phyloP scores from a whole-genome alignment of 805 yeast species.

The Yarrowia sp. region DNA sequence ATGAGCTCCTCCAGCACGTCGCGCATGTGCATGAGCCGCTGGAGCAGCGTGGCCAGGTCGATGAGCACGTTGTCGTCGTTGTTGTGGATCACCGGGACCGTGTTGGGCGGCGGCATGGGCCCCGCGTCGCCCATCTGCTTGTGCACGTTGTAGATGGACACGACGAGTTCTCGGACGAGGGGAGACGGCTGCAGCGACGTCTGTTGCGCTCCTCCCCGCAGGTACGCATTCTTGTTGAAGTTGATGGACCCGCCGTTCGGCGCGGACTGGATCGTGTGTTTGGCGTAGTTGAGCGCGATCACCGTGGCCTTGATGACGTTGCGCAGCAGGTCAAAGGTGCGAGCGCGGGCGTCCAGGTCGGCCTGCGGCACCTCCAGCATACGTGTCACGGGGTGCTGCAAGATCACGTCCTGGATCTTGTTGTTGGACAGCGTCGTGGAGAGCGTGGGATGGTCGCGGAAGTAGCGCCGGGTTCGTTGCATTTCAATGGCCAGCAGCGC shows the following conservation, averaged over 20 bases:
- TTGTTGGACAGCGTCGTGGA: conserved; percentile 33
- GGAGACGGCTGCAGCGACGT: not conserved
- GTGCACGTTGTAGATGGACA: conserved; percentile 14
- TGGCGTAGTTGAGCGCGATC: conserved; percentile 22
- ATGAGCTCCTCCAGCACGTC: conserved; percentile 35
- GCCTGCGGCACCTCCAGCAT: conserved; percentile 35
- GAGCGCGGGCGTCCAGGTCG: conserved; percentile 34
- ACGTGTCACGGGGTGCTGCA: conserved; percentile 36
- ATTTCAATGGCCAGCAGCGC: conserved; percentile 12
- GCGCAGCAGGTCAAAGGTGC: conserved; percentile 16
- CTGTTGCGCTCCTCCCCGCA: not conserved
- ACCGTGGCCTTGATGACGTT: conserved; percentile 25
- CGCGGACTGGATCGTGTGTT: conserved; percentile 8
- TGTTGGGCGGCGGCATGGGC: conserved; percentile 13
- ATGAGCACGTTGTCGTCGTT: not conserved
- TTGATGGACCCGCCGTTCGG: not conserved
- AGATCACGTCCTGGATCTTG: conserved; percentile 36
- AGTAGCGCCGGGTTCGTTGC: conserved; percentile 25
- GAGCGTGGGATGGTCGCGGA: conserved; percentile 20
- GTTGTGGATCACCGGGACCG: conserved; percentile 17
- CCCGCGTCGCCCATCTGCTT: conserved; percentile 2
- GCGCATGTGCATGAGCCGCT: conserved; percentile 12
- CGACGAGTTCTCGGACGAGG: conserved; percentile 4
- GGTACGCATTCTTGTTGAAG: conserved; percentile 9
- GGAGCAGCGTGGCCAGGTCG: conserved; percentile 18